Evolutionary conservation across 495 filamentous ascomycete genomes (phyloP).

Genomic region (Neurospora sp.): DNA sequence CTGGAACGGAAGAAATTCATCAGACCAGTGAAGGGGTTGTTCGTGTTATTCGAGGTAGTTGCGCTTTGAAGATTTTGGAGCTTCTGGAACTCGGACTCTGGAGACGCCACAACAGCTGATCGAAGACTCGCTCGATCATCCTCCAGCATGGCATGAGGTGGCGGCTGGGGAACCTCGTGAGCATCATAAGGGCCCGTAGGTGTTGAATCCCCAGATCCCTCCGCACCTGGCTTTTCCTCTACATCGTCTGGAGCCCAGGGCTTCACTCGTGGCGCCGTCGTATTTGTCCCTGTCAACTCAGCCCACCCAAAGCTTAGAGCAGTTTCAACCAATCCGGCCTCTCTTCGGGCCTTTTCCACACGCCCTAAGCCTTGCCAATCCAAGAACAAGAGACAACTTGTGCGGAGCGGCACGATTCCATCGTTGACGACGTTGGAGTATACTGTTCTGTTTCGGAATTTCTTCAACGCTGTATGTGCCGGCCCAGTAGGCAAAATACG

Average conservation of each 20-base stretch:
- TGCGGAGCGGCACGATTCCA: constrained; percentile 89
- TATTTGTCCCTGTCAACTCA: constrained; percentile 74
- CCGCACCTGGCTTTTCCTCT: constrained; percentile 11
- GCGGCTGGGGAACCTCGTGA: constrained; percentile 50
- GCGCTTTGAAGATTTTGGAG: constrained; percentile 16
- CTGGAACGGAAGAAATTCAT: constrained; percentile 50
- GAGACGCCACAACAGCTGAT: constrained; percentile 13
- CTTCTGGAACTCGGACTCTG: constrained; percentile 1
- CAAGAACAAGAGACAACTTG: constrained; percentile 90
- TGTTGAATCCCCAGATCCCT: constrained; percentile 15
- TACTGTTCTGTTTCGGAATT: constrained; percentile 82
- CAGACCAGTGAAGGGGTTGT: constrained; percentile 46
- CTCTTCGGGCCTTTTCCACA: constrained; percentile 88
- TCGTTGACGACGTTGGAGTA: constrained; percentile 99
- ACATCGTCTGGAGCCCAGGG: constrained; percentile 24
- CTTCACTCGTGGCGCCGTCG: constrained; percentile 23
- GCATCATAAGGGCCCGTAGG: constrained; percentile 13
- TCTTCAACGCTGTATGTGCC: constrained; percentile 74
- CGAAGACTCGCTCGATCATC: constrained; percentile 41
- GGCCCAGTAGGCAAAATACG: constrained; percentile 89
- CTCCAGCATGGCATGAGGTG: constrained; percentile 41
- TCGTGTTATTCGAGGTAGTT: constrained; percentile 20
- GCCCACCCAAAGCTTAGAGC: constrained; percentile 92
- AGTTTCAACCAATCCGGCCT: constrained; percentile 83
- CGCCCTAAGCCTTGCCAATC: constrained; percentile 91